phyloP scores from a whole-genome alignment of 148 eudicot genomes.

The Pharnaceum exiguum region DNA sequence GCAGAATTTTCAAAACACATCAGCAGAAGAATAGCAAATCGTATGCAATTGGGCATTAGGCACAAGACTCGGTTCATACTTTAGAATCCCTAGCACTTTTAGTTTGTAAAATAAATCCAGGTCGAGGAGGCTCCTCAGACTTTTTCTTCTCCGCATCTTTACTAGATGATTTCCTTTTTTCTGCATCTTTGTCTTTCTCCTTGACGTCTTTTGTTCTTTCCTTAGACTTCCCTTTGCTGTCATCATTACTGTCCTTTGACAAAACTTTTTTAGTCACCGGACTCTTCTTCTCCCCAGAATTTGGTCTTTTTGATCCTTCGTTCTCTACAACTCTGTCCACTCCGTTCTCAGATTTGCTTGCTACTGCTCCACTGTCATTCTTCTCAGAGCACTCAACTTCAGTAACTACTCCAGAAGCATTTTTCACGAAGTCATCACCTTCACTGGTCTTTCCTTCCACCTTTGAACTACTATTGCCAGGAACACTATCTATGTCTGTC shows the following conservation, averaged over 20 bases:
- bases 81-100: constrained; percentile 52
- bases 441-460: constrained; percentile 18
- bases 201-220: constrained; percentile 41
- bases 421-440: constrained; percentile 21
- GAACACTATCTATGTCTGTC: constrained; percentile 26
- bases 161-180: constrained; percentile 37
- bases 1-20: constrained; percentile 24
- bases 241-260: constrained; percentile 31
- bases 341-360: constrained; percentile 31
- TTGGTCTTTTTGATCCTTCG: constrained; percentile 40
- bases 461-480: constrained; percentile 18
- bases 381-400: constrained; percentile 26
- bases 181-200: constrained; percentile 57
- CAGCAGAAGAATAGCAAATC: background rate
- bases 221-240: constrained; percentile 37
- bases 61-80: constrained; percentile 33
- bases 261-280: constrained; percentile 30
- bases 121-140: constrained; percentile 78
- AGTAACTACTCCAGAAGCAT: constrained; percentile 13
- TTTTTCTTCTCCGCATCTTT: constrained; percentile 61
- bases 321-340: constrained; percentile 28
- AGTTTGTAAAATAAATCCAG: constrained; percentile 72
- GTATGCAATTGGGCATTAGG: background rate
- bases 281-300: constrained; percentile 25
- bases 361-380: constrained; percentile 18